Evolutionary conservation across 257 asterid species (phyloP).

Genomic region (Vinca minor): DNA sequence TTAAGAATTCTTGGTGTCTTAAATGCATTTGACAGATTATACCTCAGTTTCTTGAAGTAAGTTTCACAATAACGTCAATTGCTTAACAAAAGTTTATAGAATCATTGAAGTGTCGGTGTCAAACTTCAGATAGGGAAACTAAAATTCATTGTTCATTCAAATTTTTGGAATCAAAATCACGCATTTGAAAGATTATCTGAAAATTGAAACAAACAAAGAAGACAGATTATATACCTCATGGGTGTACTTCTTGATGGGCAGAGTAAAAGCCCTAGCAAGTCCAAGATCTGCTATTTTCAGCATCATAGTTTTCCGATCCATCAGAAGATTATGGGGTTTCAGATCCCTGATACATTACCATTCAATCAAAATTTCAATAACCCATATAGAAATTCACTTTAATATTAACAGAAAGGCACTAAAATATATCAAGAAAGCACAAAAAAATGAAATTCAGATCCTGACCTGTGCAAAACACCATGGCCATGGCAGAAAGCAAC

Average conservation of each 20-base stretch:
- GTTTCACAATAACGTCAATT: no score
- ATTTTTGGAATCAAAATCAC: no score
- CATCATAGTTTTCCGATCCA: slow-evolving; percentile 84
- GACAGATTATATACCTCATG: slow-evolving; percentile 94
- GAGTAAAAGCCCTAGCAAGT: slow-evolving; percentile 79
- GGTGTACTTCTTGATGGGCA: slow-evolving; percentile 93
- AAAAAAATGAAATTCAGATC: background rate
- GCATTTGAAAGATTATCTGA: no score
- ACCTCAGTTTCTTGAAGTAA: no score
- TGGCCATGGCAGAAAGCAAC: slow-evolving; percentile 97
- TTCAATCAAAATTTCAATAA: background rate
- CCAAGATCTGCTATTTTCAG: slow-evolving; percentile 98
- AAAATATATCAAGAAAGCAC: no score
- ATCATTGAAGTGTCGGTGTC: background rate
- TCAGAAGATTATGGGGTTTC: slow-evolving; percentile 90
- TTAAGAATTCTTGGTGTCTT: no score
- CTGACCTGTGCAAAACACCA: slow-evolving; percentile 87
- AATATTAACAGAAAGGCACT: background rate
- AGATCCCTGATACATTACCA: slow-evolving; percentile 53
- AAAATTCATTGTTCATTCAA: background rate
- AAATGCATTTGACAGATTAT: no score
- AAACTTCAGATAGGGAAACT: background rate
- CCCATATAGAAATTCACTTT: background rate
- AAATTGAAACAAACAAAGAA: no score
- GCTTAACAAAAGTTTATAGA: no score